A percentile compares a stretch with the other conserved stretches of the same genome.
These are phyloP conservation scores for Calonectria naviculata DNA, from an alignment of 2,329 filamentous ascomycete species.

Conservation along the genomic window DNA sequence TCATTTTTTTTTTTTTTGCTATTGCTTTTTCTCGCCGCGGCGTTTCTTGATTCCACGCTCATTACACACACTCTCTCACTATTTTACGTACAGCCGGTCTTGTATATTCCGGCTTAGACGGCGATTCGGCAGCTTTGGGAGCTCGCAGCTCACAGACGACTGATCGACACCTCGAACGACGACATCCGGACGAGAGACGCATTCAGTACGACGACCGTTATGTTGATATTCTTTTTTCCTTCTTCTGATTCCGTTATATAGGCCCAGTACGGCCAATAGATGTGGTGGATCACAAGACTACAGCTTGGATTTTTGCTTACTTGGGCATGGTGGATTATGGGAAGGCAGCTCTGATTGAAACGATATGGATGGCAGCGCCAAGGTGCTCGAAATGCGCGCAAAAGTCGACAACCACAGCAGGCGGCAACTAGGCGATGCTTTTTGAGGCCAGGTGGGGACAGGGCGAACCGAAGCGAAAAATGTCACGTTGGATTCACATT, in stretches of 20 bases:
- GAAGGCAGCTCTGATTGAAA: conserved; percentile 27
- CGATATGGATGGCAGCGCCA: conserved; percentile 20
- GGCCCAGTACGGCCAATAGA: conserved; percentile 30
- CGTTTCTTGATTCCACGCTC: conserved; percentile 28
- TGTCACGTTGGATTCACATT: conserved; percentile 25
- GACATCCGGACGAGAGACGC: conserved; percentile 21
- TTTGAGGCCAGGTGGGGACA: conserved; percentile 7
- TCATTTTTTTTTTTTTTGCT: conserved; percentile 24
- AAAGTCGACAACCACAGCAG: neutral
- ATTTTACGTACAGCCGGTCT: conserved; percentile 21
- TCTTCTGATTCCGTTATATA: conserved; percentile 29
- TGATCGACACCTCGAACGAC: conserved; percentile 21
- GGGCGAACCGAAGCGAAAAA: conserved; percentile 16
- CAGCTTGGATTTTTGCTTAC: conserved; percentile 28
- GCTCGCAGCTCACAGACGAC: conserved; percentile 13
- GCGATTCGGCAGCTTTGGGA: conserved; percentile 24
- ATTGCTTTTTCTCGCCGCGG: conserved; percentile 29
- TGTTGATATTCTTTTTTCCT: conserved; percentile 31
- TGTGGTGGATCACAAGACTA: conserved; percentile 28
- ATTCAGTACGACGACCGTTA: conserved; percentile 29
- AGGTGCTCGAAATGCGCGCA: conserved; percentile 6
- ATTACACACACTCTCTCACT: conserved; percentile 24
- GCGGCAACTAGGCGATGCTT: neutral
- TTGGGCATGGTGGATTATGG: conserved; percentile 17
- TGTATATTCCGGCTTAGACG: conserved; percentile 21